Base-by-base conservation (phyloP, 2,329 filamentous ascomycete species). In the Ophiocordyceps camponoti-floridani region DNA sequence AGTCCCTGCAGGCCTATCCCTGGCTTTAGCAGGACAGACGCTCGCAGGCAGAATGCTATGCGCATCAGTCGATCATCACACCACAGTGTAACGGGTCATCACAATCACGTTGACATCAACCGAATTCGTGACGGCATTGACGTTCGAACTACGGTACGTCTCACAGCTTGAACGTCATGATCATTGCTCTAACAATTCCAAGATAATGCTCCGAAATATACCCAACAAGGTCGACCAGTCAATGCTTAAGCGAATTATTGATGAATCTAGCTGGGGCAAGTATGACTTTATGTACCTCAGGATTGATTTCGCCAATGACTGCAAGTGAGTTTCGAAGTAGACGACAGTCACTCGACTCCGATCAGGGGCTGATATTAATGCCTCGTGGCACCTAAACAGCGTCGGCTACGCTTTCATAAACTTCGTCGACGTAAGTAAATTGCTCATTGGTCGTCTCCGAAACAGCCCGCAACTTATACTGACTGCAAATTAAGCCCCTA, bases 321-420 rank as follows among this genome's bases (percentile, higher is more conserved):
- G 82, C 79, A 88, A 87, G 80, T 84, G 62, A 64, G 80, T 69
- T 31, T 23, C 2, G 4, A 18, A 5, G 13, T 12, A 37, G 11
- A 45, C 9, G 27, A 10, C 4, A 31, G 40, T 52, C 41, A 50
- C 26, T n/a, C 13, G 16, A 7, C 7, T 13, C 33, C 5, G 2
- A 14, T 7, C 14, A 8, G 2, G 33, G 14, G 4, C 14, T n/a
- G 11, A 16, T 16, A 8, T 6, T 37, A 6, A 37, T n/a, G 4
- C 33, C 13, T n/a, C 14, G 16, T 6, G 6, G 14, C 9, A 8
- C 10, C 3, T 31, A 14, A 4, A 50, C 49, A 94, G 87, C 58
- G 89, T 96, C 47, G 91, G 91, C 41, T 96, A 96, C 61, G 89
- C 87, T 0, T 98, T 96, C 62, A 86, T 98, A 65, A 95, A 98